phyloP scores from a whole-genome alignment of 257 asterid species.

The Nicotiana tomentosiformis region DNA sequence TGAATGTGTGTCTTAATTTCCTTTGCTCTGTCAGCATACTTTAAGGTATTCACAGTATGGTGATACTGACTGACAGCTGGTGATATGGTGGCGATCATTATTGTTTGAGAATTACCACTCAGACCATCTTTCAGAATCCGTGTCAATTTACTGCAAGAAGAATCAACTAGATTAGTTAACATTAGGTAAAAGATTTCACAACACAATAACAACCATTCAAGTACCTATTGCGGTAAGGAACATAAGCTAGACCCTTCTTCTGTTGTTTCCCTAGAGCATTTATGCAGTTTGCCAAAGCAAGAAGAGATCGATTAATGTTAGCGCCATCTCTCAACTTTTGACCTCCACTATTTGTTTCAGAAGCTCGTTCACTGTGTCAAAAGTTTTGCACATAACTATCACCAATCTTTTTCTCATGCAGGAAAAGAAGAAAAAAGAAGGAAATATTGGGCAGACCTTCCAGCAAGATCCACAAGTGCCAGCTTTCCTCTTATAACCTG shows the following conservation, averaged over 20 bases:
- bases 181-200: conserved; percentile 11
- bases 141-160: conserved; percentile 75
- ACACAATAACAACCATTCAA: conserved; percentile 11
- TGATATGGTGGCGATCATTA: conserved; percentile 90
- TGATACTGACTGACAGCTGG: conserved; percentile 89
- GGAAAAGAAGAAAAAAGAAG: conserved; percentile 7
- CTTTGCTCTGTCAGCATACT: conserved; percentile 94
- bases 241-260: conserved; percentile 96
- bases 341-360: conserved; percentile 91
- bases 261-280: conserved; percentile 94
- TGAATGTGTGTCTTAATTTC: conserved; percentile 93
- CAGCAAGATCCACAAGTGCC: conserved; percentile 98
- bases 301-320: conserved; percentile 86
- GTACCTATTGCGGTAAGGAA: conserved; percentile 93
- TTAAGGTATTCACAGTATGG: conserved; percentile 87
- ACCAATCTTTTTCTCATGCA: conserved; percentile 13
- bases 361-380: conserved; percentile 83
- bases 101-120: conserved; percentile 95
- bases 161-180: conserved; percentile 18
- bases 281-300: conserved; percentile 96
- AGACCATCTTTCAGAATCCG: conserved; percentile 96
- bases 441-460: conserved; percentile 56
- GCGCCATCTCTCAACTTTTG: conserved; percentile 98
- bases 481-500: conserved; percentile 86
- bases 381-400: conserved; percentile 9